Evolutionary conservation across 305 asterid genomes (phyloP), one percentile per base, ranked within the genome.

Genomic region (Fraxinus nigra): DNA sequence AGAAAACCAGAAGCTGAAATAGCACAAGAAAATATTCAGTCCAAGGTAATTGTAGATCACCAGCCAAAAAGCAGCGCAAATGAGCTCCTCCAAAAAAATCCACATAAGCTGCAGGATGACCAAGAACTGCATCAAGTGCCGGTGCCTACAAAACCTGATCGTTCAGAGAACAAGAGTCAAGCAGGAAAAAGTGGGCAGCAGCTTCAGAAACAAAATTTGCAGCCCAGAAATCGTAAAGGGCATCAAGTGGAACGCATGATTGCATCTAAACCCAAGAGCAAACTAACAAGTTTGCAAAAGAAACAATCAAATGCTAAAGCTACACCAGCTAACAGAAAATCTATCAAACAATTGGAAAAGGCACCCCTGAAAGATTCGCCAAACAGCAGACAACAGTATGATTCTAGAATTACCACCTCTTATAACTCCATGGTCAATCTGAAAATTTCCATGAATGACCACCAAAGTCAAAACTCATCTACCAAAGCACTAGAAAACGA

Each of bases 251-350:
- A 91, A 83, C 37, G 85, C 83, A 76, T 43, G 33, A 65, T 82
- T 65, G 81, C 87, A 82, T 79, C 93, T 72, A 89, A 87, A 82
- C 13, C 85, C 72, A 92, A 81, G 83, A 88, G 59, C 56, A 79
- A 78, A 32, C 35, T 79, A 75, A 82, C 79, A 75, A 86, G 85
- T 86, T 51, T 69, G 80, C 87, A 83, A 61, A 90, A 84, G 84
- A 93, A 85, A 82, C 78, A 87, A 80, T 48, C 89, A 85, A 82
- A 7, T 79, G 84, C 72, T 30, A 84, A 84, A 78, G 81, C 86
- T 65, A 61, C 80, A 81, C 82, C 85, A 46, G 80, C 84, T 51
- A 85, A 87, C 79, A 85, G 78, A 76, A 87, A 80, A 74, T 51
- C 84, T 59, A 65, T 76, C 69, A 87, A 85, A 81, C 78, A 78